Evolutionary conservation across 345 rosid species (phyloP).

Genomic region (Populus deltoides): DNA sequence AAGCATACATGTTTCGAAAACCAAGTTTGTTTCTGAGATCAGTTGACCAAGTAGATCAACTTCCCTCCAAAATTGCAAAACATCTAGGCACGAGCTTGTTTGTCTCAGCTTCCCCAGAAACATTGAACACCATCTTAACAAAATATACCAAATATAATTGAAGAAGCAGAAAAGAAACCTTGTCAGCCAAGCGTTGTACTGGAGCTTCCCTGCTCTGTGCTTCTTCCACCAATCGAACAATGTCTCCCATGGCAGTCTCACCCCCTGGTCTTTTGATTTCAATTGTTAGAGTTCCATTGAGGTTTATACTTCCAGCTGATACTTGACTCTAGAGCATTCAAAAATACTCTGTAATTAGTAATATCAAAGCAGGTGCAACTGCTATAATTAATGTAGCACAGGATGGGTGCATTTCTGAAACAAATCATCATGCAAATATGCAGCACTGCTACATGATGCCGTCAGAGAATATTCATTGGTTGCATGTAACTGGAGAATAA

Average conservation of each 20-base stretch:
- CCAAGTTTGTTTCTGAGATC: neutral
- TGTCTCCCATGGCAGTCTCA: constrained; percentile 90
- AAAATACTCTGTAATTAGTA: constrained; percentile 18
- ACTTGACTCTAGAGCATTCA: constrained; percentile 68
- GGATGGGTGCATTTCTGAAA: neutral
- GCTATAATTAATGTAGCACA: constrained; percentile 1
- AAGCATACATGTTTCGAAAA: neutral
- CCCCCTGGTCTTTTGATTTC: constrained; percentile 96
- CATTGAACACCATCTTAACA: neutral
- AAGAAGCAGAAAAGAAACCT: constrained; percentile 40
- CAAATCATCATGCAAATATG: neutral
- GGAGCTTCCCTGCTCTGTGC: constrained; percentile 97
- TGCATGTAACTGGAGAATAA: constrained; percentile 19
- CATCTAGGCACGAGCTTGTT: neutral
- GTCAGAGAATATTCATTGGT: constrained; percentile 7
- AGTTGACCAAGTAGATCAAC: neutral
- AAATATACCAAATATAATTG: neutral
- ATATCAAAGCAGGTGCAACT: neutral
- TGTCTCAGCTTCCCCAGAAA: neutral
- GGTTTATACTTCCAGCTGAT: constrained; percentile 91
- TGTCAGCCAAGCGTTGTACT: constrained; percentile 88
- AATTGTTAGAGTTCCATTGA: constrained; percentile 86
- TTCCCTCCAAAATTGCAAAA: neutral
- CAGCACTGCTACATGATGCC: neutral
- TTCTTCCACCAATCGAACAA: constrained; percentile 92